Percentiles rank a stretch among this genome's conserved stretches.
Evolutionary conservation across 164 flowering plant species (phyloP).

Genomic region (Litsea cubeba): DNA sequence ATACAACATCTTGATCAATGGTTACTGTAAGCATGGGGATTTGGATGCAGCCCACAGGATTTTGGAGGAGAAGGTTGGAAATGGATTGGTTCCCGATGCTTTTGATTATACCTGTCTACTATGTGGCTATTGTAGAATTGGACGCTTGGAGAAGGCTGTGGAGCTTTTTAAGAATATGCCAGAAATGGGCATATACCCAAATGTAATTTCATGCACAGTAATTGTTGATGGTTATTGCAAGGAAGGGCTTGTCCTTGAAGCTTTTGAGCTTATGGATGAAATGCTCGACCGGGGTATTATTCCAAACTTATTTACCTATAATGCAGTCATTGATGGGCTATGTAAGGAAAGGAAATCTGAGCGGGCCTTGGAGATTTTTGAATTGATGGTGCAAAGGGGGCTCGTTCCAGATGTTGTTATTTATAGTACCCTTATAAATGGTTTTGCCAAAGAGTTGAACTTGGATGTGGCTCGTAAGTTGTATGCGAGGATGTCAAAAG

Average conservation of each 20-base stretch:
- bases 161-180: conserved; percentile 25
- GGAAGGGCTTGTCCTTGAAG: conserved; percentile 37
- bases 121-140: conserved; percentile 32
- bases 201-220: conserved; percentile 27
- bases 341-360: conserved; percentile 34
- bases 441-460: conserved; percentile 41
- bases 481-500: conserved; percentile 22
- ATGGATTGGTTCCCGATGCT: conserved; percentile 33
- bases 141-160: conserved; percentile 34
- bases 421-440: conserved; percentile 43
- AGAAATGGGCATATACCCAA: conserved; percentile 29
- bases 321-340: conserved; percentile 31
- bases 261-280: conserved; percentile 35
- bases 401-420: conserved; percentile 38
- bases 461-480: conserved; percentile 31
- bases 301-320: conserved; percentile 39
- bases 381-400: conserved; percentile 46
- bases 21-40: conserved; percentile 39
- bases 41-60: conserved; percentile 29
- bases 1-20: conserved; percentile 40
- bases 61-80: conserved; percentile 38
- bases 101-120: conserved; percentile 30
- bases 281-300: conserved; percentile 34
- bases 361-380: conserved; percentile 38
- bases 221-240: conserved; percentile 42